Percentiles rank a stretch among this genome's conserved stretches.
phyloP scores from a whole-genome alignment of 208 protist species.

The Acanthamoeba castellanii region DNA sequence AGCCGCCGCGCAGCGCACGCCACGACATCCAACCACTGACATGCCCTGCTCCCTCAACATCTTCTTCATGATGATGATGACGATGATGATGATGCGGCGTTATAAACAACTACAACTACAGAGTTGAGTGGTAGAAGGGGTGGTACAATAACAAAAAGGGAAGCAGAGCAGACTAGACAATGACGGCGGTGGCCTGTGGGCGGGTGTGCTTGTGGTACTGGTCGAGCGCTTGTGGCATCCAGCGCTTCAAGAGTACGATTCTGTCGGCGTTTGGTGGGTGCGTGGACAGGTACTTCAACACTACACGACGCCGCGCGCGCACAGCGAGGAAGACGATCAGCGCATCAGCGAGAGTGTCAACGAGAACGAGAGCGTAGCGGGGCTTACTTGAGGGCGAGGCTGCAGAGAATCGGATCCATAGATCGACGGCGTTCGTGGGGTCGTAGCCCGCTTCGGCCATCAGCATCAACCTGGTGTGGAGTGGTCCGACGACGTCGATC shows the following conservation, averaged over 20 bases:
- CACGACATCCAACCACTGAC: no score
- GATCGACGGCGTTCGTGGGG: not conserved
- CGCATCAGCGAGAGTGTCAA: not conserved
- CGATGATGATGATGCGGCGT: not conserved
- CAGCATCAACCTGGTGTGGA: constrained; percentile 29
- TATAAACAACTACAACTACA: no score
- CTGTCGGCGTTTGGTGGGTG: constrained; percentile 32
- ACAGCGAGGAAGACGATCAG: not conserved
- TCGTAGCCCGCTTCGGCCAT: constrained; percentile 56
- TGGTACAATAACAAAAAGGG: not conserved
- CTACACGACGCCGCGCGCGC: not conserved
- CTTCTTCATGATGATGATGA: not conserved
- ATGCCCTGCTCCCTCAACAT: no score
- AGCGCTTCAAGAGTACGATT: not conserved
- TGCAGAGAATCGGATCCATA: constrained; percentile 52
- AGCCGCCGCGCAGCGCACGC: not conserved
- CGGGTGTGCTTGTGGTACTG: not conserved
- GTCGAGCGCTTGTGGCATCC: constrained; percentile 38
- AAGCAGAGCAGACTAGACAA: not conserved
- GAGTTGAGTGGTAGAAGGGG: not conserved
- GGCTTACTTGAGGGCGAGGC: not conserved
- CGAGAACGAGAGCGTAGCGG: not conserved
- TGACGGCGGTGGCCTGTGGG: not conserved
- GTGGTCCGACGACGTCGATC: not conserved
- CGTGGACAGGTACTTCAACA: constrained; percentile 59